phyloP scores from a whole-genome alignment of 1,284 basidiomycete species.

The Sporisorium graminicola region DNA sequence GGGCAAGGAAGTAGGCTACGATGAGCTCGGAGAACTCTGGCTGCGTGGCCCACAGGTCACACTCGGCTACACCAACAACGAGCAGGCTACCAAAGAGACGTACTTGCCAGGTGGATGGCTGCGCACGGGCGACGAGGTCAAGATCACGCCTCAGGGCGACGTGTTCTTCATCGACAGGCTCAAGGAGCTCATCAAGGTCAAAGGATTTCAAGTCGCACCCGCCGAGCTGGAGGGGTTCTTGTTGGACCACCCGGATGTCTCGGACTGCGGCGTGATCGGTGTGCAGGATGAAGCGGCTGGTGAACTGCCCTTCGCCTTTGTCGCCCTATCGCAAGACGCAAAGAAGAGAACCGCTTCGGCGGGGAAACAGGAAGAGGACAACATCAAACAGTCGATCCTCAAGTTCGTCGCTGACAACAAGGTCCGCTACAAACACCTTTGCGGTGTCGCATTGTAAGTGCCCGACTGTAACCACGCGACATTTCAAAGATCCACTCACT shows the following conservation, averaged over 20 bases:
- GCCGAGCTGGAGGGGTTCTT: conserved; percentile 80
- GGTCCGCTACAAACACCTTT: conserved; percentile 78
- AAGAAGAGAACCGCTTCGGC: conserved; percentile 71
- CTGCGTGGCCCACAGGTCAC: conserved; percentile 65
- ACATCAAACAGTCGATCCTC: conserved; percentile 42
- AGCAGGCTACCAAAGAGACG: conserved; percentile 62
- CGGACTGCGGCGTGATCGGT: conserved; percentile 81
- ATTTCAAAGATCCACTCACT: not conserved
- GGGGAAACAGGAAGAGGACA: conserved; percentile 68
- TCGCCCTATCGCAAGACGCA: conserved; percentile 75
- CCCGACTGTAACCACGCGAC: not conserved
- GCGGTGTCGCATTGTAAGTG: conserved; percentile 72
- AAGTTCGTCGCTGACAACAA: conserved; percentile 80
- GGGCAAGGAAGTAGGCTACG: conserved; percentile 64
- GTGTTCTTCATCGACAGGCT: conserved; percentile 60
- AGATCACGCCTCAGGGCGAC: conserved; percentile 69
- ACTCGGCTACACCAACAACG: conserved; percentile 63
- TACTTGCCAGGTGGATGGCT: conserved; percentile 56
- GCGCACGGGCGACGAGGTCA: conserved; percentile 69
- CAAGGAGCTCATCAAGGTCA: conserved; percentile 71
- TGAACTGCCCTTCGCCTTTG: conserved; percentile 80
- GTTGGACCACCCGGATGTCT: conserved; percentile 78
- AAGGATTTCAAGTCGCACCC: conserved; percentile 63
- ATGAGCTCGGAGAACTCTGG: conserved; percentile 69
- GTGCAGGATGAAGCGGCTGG: conserved; percentile 82